These are phyloP conservation scores for Cymbopogon citratus DNA, from an alignment of 176 grass and related monocot species.

Conservation along the genomic window DNA sequence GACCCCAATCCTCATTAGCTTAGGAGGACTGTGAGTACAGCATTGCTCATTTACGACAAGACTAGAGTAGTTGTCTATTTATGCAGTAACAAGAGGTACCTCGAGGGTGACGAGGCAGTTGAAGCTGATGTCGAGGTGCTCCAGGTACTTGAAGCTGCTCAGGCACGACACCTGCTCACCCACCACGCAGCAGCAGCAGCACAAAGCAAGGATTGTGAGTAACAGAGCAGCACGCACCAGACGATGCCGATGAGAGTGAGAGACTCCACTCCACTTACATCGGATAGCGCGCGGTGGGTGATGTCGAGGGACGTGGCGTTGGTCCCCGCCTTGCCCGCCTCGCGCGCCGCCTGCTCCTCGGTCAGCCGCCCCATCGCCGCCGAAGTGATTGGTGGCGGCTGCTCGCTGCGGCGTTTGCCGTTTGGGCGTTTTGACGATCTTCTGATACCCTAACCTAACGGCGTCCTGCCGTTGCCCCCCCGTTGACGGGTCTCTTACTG, in stretches of 20 bases:
- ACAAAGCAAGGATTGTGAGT: not conserved
- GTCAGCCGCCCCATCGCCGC: constrained; percentile 58
- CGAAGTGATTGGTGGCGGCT: no score
- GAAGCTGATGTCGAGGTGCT: constrained; percentile 76
- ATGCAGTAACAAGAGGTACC: constrained; percentile 17
- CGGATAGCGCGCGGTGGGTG: constrained; percentile 69
- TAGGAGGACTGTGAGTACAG: no score
- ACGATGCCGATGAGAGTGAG: not conserved
- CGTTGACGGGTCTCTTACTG: not conserved
- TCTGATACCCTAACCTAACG: constrained; percentile 17
- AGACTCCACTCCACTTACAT: constrained; percentile 21
- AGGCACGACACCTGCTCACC: constrained; percentile 69
- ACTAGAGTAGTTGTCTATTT: not conserved
- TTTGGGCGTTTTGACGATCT: no score
- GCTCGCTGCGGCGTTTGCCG: not conserved
- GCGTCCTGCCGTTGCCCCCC: not conserved
- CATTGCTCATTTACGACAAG: not conserved
- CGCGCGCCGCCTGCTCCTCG: constrained; percentile 60
- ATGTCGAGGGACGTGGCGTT: constrained; percentile 44
- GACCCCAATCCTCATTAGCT: no score
- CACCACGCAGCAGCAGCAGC: not conserved
- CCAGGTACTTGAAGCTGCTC: constrained; percentile 59
- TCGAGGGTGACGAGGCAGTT: constrained; percentile 90
- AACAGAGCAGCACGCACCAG: not conserved
- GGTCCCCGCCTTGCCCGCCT: constrained; percentile 31